phyloP scores from a whole-genome alignment of 441 rosid species.

The Erodium trifolium region DNA sequence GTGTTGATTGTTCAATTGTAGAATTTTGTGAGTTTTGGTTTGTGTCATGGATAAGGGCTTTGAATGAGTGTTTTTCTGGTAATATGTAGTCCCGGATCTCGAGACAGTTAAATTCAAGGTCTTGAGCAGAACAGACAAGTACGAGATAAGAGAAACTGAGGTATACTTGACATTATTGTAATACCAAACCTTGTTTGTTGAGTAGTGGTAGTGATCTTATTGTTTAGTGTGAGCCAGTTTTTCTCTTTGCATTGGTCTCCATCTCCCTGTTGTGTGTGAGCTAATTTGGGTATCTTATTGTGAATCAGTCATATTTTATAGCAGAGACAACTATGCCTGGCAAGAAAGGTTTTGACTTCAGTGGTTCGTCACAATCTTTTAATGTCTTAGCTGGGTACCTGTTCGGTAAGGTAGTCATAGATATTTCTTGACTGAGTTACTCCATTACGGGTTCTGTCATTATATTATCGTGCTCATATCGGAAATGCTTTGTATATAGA shows the following conservation, averaged over 20 bases:
- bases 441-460: background rate
- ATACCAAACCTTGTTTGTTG: conserved; percentile 2
- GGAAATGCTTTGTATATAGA: conserved; percentile 31
- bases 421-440: background rate
- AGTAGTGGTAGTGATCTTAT: background rate
- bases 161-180: conserved; percentile 24
- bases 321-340: conserved; percentile 87
- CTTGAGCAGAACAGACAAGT: conserved; percentile 40
- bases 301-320: conserved; percentile 56
- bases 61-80: background rate
- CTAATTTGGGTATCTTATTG: conserved; percentile 15
- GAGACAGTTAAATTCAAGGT: conserved; percentile 65
- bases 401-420: conserved; percentile 75
- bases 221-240: background rate
- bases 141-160: conserved; percentile 84
- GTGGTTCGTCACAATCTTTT: conserved; percentile 69
- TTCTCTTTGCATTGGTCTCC: too few species aligned
- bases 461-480: conserved; percentile 13
- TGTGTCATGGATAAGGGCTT: background rate
- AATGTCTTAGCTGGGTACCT: conserved; percentile 85
- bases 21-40: background rate
- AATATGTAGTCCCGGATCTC: conserved; percentile 61
- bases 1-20: background rate
- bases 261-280: background rate
- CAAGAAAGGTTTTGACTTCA: conserved; percentile 59